phyloP scores from a whole-genome alignment of 768 basidiomycete genomes.

The Cyclocybe cylindracea region DNA sequence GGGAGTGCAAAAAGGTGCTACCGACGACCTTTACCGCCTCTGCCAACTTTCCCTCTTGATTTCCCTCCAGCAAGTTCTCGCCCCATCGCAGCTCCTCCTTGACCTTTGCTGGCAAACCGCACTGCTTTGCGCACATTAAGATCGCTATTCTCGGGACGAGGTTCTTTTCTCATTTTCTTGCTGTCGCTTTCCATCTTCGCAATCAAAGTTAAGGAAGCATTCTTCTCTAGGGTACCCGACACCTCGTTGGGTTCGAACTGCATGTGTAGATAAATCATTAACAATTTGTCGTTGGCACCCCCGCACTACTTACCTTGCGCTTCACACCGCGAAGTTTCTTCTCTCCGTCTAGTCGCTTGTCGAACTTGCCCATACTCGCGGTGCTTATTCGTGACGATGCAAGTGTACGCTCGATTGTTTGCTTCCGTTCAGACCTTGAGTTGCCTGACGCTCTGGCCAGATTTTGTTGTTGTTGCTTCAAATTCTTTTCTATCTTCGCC shows the following conservation, averaged over 20 bases:
- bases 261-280: background rate
- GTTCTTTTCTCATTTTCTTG: slow-evolving; percentile 58
- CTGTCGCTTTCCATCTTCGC: slow-evolving; percentile 72
- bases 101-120: slow-evolving; percentile 68
- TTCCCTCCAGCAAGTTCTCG: slow-evolving; percentile 36
- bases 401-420: slow-evolving; percentile 74
- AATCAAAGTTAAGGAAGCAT: slow-evolving; percentile 72
- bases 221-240: slow-evolving; percentile 65
- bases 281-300: background rate
- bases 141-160: slow-evolving; percentile 50
- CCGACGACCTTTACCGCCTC: slow-evolving; percentile 12
- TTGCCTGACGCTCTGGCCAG: slow-evolving; percentile 51
- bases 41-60: slow-evolving; percentile 26
- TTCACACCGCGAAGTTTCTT: slow-evolving; percentile 86
- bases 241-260: slow-evolving; percentile 87
- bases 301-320: slow-evolving; percentile 70
- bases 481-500: slow-evolving; percentile 81
- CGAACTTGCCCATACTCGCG: slow-evolving; percentile 95
- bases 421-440: slow-evolving; percentile 56
- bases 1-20: background rate
- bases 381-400: slow-evolving; percentile 81
- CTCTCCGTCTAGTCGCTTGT: slow-evolving; percentile 88
- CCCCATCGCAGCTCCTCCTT: slow-evolving; percentile 61
- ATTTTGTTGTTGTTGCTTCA: slow-evolving; percentile 74
- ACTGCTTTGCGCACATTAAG: slow-evolving; percentile 92